Evolutionary conservation across 495 filamentous ascomycete genomes (phyloP), one percentile per base, ranked within the genome.

Genomic region (Penicillium alfredii): DNA sequence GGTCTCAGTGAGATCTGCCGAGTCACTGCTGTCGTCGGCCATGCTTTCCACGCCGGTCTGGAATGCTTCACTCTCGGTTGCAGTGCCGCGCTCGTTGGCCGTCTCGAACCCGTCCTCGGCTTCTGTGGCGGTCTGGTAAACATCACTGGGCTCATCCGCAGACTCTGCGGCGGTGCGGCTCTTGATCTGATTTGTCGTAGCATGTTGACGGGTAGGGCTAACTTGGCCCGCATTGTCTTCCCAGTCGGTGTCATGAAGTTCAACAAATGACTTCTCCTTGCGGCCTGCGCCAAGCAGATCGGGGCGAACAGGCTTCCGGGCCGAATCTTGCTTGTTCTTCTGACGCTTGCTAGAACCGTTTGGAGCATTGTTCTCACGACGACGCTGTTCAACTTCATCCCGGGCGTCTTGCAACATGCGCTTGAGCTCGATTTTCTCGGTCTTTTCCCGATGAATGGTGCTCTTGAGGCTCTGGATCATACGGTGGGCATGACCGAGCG

Each of bases 401-500:
- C 92, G 79, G 22, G 88, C 83, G 45, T 98, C 92, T 66, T 95
- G 93, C 19, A 98, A 74, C 78, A 98, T 86, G 36, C 93, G 84
- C 60, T 85, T 90, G 30, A 96, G 72, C 56, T 98, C 92, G 14
- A 94, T 74, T 68, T 95, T 98, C 58, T 98, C 92, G 0, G 90
- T 93, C 73, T 94, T 98, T 63, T 98, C 92, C 16, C 92, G 82
- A 56, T 96, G 88, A 33, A 97, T 84, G 46, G 88, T 94, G 58
- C 80, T 84, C 65, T 94, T 88, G 21, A 97, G 72, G 40, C 86
- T 90, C 55, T 96, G 87, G 35, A 98, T 95, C 74, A 94, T 93
- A 30, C 88, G 77, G 52, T 97, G 90, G 22, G 92, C 92, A 62
- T 97, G 92, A 38, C 89, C 82, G 19, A 96, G 70, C 12, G 88